A percentile compares a stretch with the other conserved stretches of the same genome.
Evolutionary conservation across 2,329 filamentous ascomycete species (phyloP).

Genomic region (Sclerotinia nivalis): DNA sequence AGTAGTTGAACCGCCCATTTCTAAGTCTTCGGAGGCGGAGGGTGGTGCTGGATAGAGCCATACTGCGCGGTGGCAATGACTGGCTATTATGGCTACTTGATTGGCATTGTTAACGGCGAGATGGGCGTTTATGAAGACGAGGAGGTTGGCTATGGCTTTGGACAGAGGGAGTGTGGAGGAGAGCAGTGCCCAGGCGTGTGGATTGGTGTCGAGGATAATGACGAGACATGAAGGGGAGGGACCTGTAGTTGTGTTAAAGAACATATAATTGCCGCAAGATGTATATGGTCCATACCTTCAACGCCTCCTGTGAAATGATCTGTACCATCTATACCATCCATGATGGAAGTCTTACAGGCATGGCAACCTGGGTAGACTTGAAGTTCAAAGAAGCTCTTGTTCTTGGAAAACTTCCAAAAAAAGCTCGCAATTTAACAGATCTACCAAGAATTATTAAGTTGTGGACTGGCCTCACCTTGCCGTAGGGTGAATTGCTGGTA

Average conservation of each 20-base stretch:
- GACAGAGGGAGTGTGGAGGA: constrained; percentile 74
- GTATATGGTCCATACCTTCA: constrained; percentile 45
- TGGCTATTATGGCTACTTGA: constrained; percentile 87
- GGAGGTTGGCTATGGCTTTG: constrained; percentile 80
- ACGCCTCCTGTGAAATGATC: constrained; percentile 53
- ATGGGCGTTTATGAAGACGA: constrained; percentile 97
- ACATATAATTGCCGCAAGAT: neutral
- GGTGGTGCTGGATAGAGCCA: constrained; percentile 78
- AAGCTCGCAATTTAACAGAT: neutral
- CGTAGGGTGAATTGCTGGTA: neutral
- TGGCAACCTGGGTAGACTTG: constrained; percentile 22
- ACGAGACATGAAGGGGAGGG: constrained; percentile 79
- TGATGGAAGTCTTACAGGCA: constrained; percentile 43
- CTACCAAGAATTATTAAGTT: no score
- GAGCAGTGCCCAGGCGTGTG: constrained; percentile 86
- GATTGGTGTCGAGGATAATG: constrained; percentile 94
- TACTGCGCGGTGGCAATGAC: constrained; percentile 79
- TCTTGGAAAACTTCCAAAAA: neutral
- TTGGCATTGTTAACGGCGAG: constrained; percentile 92
- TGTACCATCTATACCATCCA: constrained; percentile 67
- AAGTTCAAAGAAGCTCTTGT: neutral
- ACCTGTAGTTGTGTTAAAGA: constrained; percentile 40
- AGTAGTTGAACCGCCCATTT: constrained; percentile 54
- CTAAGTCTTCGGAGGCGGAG: constrained; percentile 51
- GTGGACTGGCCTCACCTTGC: neutral